Evolutionary conservation across 345 rosid genomes (phyloP).

Genomic region (Geranium rotundifolium): DNA sequence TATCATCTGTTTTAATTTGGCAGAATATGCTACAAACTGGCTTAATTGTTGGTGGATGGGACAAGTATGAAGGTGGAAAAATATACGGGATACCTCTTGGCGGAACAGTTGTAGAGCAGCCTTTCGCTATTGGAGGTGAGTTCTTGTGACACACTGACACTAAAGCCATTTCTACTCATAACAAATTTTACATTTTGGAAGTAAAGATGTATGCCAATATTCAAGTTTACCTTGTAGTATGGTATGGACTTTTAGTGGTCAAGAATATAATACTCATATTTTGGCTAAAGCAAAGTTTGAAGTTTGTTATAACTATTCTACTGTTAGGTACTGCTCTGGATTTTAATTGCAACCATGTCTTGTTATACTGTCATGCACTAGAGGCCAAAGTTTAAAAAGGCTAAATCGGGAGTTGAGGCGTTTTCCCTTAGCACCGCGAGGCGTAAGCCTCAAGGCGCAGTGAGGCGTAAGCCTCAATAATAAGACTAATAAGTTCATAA

Average conservation of each 20-base stretch:
- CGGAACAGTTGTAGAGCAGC: constrained; percentile 89
- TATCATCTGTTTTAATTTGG: constrained; percentile 6
- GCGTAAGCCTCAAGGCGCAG: no score
- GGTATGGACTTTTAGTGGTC: no score
- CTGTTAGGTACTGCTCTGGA: neutral
- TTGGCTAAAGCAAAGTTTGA: neutral
- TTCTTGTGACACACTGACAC: constrained; percentile 1
- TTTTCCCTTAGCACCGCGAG: no score
- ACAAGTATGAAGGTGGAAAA: constrained; percentile 91
- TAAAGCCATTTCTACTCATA: neutral
- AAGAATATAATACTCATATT: no score
- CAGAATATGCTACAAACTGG: constrained; percentile 93
- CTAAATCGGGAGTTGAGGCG: no score
- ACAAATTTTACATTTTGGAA: neutral
- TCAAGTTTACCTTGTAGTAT: no score
- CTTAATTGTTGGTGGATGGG: constrained; percentile 97
- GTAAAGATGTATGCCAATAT: no score
- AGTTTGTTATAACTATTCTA: neutral
- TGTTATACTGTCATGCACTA: neutral
- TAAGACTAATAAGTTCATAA: no score
- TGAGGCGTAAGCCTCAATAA: no score
- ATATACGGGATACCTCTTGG: constrained; percentile 95
- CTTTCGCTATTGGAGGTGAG: constrained; percentile 92
- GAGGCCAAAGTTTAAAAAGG: no score
- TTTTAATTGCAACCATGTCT: neutral